Percentiles rank a stretch among this genome's conserved stretches.
phyloP scores from a whole-genome alignment of 176 grass and related monocot species.

The Oryza coarctata region DNA sequence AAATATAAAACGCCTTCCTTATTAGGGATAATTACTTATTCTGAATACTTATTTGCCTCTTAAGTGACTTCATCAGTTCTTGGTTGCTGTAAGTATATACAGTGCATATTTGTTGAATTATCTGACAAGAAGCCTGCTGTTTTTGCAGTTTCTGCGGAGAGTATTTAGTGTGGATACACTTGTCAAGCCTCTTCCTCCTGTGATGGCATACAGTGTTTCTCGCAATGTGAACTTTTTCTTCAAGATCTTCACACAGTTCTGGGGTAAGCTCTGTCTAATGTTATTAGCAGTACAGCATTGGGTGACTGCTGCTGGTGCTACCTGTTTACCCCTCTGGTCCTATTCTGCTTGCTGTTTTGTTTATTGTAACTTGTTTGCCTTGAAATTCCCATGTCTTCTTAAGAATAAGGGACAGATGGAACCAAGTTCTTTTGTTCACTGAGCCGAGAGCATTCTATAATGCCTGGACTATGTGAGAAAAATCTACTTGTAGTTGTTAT shows the following conservation, averaged over 20 bases:
- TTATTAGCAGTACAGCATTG: constrained; percentile 35
- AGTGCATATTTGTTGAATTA: not conserved
- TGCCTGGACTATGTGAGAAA: not conserved
- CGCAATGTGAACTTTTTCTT: constrained; percentile 83
- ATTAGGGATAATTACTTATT: not conserved
- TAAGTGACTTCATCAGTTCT: not conserved
- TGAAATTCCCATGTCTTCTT: not conserved
- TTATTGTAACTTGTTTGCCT: not conserved
- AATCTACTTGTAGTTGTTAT: not conserved
- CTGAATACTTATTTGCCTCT: not conserved
- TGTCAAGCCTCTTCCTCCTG: constrained; percentile 95
- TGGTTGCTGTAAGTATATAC: not conserved
- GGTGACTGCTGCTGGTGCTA: not conserved
- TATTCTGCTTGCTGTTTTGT: not conserved
- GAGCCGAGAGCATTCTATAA: constrained; percentile 4
- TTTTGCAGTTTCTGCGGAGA: constrained; percentile 79
- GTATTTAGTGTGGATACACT: constrained; percentile 91
- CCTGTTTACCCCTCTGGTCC: constrained; percentile 10
- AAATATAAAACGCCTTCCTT: not conserved
- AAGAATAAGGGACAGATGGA: not conserved
- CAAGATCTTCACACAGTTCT: constrained; percentile 95
- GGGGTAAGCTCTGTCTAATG: constrained; percentile 56
- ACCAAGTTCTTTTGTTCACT: not conserved
- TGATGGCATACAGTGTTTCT: constrained; percentile 88
- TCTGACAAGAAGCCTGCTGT: constrained; percentile 29